Percentiles rank a stretch among this genome's conserved stretches.
Conservation (phyloP, 2,329 filamentous ascomycete species). For the Stylonectria norvegica region DNA sequence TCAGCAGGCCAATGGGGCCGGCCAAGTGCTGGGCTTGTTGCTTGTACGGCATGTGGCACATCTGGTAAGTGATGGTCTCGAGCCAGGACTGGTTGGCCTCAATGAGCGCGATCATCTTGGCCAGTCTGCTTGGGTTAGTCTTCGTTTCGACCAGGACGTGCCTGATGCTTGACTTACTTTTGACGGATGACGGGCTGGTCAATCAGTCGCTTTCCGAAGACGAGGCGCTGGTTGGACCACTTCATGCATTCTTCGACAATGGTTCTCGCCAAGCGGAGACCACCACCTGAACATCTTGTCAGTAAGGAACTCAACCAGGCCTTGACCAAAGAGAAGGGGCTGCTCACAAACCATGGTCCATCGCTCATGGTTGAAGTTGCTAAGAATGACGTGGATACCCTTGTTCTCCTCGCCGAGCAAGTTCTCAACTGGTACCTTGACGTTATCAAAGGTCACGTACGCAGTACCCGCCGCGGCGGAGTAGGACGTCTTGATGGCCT, state of each 20-base stretch:
- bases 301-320: slow-evolving; percentile 1
- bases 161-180: slow-evolving; percentile 58
- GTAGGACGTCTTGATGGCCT: slow-evolving; percentile 76
- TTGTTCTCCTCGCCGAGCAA: slow-evolving; percentile 80
- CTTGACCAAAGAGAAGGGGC: background rate
- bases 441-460: slow-evolving; percentile 79
- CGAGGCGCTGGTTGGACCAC: slow-evolving; percentile 82
- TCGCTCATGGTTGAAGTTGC: slow-evolving; percentile 86
- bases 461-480: slow-evolving; percentile 75
- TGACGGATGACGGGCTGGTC: slow-evolving; percentile 79
- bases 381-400: slow-evolving; percentile 78
- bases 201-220: slow-evolving; percentile 78
- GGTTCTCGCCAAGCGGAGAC: slow-evolving; percentile 61
- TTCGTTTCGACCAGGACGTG: too few species aligned
- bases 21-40: slow-evolving; percentile 72
- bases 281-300: slow-evolving; percentile 40
- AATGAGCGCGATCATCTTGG: slow-evolving; percentile 79
- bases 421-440: slow-evolving; percentile 77
- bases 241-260: slow-evolving; percentile 82
- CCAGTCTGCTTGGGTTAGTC: slow-evolving; percentile 51
- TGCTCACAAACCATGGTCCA: slow-evolving; percentile 68
- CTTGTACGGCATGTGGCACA: slow-evolving; percentile 79
- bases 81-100: slow-evolving; percentile 86
- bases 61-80: slow-evolving; percentile 81
- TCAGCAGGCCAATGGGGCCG: slow-evolving; percentile 78